Conservation (phyloP, 2,329 filamentous ascomycete genomes). For the Tolypocladium inflatum region DNA sequence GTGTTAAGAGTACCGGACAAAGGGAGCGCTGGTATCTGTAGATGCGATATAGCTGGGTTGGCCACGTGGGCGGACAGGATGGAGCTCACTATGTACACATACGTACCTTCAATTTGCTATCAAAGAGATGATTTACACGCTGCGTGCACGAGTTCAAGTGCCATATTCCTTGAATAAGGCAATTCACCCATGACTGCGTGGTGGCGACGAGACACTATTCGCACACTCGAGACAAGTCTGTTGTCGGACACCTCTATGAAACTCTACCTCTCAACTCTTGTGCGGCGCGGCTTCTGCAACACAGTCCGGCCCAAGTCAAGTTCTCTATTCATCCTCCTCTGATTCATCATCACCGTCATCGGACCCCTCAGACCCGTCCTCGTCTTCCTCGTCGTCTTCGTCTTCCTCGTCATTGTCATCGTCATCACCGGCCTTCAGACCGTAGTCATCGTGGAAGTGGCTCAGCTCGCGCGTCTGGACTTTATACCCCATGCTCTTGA, state of each 20-base stretch:
- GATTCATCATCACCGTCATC: neutral
- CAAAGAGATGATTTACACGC: neutral
- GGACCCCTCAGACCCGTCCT: constrained; percentile 3
- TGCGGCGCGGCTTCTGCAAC: neutral
- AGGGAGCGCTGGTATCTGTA: neutral
- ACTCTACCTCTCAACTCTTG: neutral
- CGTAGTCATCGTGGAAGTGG: constrained; percentile 85
- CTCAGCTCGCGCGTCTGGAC: constrained; percentile 64
- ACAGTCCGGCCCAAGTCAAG: neutral
- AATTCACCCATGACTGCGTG: neutral
- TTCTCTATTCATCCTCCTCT: neutral
- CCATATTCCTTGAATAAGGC: neutral
- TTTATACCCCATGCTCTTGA: constrained; percentile 69
- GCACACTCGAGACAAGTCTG: neutral
- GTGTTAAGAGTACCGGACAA: neutral
- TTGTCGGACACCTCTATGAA: neutral
- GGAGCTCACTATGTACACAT: neutral
- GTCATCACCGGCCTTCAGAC: constrained; percentile 59
- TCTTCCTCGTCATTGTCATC: constrained; percentile 43
- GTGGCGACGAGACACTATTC: neutral
- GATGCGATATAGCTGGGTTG: neutral
- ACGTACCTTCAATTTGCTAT: neutral
- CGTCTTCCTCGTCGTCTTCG: constrained; percentile 26
- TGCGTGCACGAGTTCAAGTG: neutral
- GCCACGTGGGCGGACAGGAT: neutral